phyloP scores from a whole-genome alignment of 1,139 yeast genomes.

The Lodderomyces parapsilosis region DNA sequence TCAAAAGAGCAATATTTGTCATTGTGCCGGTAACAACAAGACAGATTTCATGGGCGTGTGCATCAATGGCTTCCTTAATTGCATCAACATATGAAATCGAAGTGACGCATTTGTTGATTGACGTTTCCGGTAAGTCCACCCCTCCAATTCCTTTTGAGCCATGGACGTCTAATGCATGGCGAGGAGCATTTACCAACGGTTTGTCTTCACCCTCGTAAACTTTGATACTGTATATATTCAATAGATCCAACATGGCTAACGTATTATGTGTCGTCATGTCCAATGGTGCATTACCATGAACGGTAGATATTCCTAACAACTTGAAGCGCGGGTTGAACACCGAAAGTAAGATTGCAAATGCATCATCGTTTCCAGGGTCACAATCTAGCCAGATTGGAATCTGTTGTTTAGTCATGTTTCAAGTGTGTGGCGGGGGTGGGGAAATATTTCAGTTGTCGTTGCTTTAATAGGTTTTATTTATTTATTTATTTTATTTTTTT shows the following conservation, averaged over 20 bases:
- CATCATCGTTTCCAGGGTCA: slow-evolving; percentile 92
- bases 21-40: slow-evolving; percentile 71
- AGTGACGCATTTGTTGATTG: slow-evolving; percentile 28
- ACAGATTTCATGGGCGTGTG: slow-evolving; percentile 46
- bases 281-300: slow-evolving; percentile 76
- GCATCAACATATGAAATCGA: slow-evolving; percentile 55
- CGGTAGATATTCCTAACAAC: slow-evolving; percentile 75
- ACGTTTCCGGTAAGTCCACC: slow-evolving; percentile 53
- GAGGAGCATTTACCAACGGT: slow-evolving; percentile 54
- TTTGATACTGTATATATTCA: slow-evolving; percentile 38
- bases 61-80: slow-evolving; percentile 48
- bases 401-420: slow-evolving; percentile 10
- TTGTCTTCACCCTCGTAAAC: slow-evolving; percentile 65
- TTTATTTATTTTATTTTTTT: no score
- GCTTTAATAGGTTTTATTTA: no score
- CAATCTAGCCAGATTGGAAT: slow-evolving; percentile 88
- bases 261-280: slow-evolving; percentile 70
- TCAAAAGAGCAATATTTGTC: slow-evolving; percentile 63
- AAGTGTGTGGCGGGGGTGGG: no score
- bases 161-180: slow-evolving; percentile 64
- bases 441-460: no score
- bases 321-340: slow-evolving; percentile 58
- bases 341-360: slow-evolving; percentile 69
- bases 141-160: slow-evolving; percentile 80
- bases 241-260: slow-evolving; percentile 60